Base-by-base conservation (phyloP, 306 rosid genomes). In the Fragaria ananassa region DNA sequence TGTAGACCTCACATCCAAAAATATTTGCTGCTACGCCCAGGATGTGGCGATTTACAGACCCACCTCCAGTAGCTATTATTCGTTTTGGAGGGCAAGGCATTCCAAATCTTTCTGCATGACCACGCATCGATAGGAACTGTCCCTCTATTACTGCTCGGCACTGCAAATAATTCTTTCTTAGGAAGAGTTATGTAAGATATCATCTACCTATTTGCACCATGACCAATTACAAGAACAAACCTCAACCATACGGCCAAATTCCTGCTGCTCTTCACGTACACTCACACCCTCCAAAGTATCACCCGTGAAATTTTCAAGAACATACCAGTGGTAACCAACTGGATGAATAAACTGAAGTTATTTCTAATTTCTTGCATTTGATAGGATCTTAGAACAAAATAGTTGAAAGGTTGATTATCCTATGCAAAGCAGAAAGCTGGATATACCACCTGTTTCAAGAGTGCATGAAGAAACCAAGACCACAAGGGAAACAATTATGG, bases 31-130 rank as follows among this genome's bases (percentile, higher is more conserved):
- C 80, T 29, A 91, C 68, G 80, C 78, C 77, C 61, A 95, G 97
- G 75, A 95, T 92, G 80, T 74, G 46, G n/a, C 79, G 80, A 84
- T 92, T 95, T 50, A 93, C 86, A 21, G 99, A 95, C 10, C 97
- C 99, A 79, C 99, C 99, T 6, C 99, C 99, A 1, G 99, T 95
- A 69, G 97, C 99, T 84, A 95, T 95, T 54, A 95, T 85, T 79
- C 96, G 87, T 71, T 84, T 89, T 51, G 99, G 97, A 72, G 97
- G 98, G 51, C 87, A 86, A 76, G 97, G 97, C 99, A 95, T 90
- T 70, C 99, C 99, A 42, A 90, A 88, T 83, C 99, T 90, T 85
- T 95, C 99, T 10, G 97, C 93, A 80, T 95, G 99, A 79, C 93
- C 97, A 41, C 97, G 86, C 97, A 95, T 95, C 8, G 99, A 95